Conservation (phyloP, 805 yeast genomes). For the Saturnispora dispora region DNA sequence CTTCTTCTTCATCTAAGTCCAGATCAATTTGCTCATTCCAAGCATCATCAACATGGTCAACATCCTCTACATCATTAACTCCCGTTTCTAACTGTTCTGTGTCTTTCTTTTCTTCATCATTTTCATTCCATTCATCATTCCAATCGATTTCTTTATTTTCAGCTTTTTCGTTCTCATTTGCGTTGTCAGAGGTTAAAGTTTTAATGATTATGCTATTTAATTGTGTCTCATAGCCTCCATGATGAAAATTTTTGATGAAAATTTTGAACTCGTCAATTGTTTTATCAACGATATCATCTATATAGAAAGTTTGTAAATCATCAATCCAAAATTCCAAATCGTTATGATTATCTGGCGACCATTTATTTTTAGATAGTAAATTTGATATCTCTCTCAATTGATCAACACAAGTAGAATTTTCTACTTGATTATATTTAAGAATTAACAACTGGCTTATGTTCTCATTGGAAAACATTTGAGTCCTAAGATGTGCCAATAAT, state of each 20-base stretch:
- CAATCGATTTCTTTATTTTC: slow-evolving; percentile 6
- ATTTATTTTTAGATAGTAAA: slow-evolving; percentile 19
- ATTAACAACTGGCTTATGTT: slow-evolving; percentile 23
- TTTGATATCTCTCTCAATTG: slow-evolving; percentile 16
- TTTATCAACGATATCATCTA: slow-evolving; percentile 18
- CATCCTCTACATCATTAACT: slow-evolving; percentile 8
- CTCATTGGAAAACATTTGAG: slow-evolving; percentile 16
- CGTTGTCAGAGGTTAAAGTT: not conserved
- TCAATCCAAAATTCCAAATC: slow-evolving; percentile 29
- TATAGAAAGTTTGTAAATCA: slow-evolving; percentile 24
- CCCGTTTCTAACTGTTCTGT: slow-evolving; percentile 10
- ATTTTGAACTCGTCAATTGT: slow-evolving; percentile 22
- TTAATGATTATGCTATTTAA: slow-evolving; percentile 5
- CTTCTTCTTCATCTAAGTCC: slow-evolving; percentile 9
- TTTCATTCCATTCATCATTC: slow-evolving; percentile 10
- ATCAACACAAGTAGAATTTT: slow-evolving; percentile 1
- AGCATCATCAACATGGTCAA: slow-evolving; percentile 15
- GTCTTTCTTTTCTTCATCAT: slow-evolving; percentile 16
- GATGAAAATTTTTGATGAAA: slow-evolving; percentile 14
- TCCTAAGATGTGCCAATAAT: slow-evolving; percentile 16
- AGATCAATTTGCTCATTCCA: slow-evolving; percentile 8
- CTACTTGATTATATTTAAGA: slow-evolving; percentile 15
- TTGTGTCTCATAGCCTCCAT: slow-evolving; percentile 9
- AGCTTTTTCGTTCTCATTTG: not conserved
- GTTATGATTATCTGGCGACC: slow-evolving; percentile 25